Evolutionary conservation across 441 rosid species (phyloP), one percentile per base, ranked within the genome.

Genomic region (Gossypium lobatum): DNA sequence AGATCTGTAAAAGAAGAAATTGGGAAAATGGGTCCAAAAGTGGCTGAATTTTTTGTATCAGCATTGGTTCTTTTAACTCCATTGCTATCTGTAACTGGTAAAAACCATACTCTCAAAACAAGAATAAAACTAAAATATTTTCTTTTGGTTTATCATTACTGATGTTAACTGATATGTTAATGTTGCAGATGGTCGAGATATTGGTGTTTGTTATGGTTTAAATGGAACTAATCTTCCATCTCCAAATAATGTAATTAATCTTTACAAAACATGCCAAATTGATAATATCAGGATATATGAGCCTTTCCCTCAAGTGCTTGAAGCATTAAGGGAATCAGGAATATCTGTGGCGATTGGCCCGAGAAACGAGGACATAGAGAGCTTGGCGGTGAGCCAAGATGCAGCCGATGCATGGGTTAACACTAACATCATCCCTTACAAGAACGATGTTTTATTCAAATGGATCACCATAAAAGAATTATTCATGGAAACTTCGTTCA

Each of bases 171-270:
- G 37, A 31, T 31, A 5, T 31, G 37, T 31, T 31, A 31, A 28
- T 42, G 81, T 79, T 1, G 52, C 71, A 57, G 85, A 75, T 9
- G 76, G 34, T 10, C 0, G 39, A 46, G 1, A n/a, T 18, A 20
- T 71, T 3, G 78, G 80, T 1, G 70, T 81, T 5, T 73, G 73
- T 20, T 76, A 77, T 42, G 83, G 85, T 17, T 39, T 84, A 0
- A 76, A 80, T 46, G 81, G 76, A 14, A 37, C 81, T 20, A 75
- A 80, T 53, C 83, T 81, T 45, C 87, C 84, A 2, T 26, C 82
- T 57, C 77, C 81, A 6, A 17, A 10, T 14, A 66, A 60, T 5
- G 76, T 76, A 0, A 59, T 83, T 18, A 28, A 48, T 17, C 50
- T 79, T 54, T 59, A 74, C 59, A 57, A 69, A 10, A 28, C 3